Evolutionary conservation across 331 rosid species (phyloP), one percentile per base, ranked within the genome.

Genomic region (Spiraea crenata): DNA sequence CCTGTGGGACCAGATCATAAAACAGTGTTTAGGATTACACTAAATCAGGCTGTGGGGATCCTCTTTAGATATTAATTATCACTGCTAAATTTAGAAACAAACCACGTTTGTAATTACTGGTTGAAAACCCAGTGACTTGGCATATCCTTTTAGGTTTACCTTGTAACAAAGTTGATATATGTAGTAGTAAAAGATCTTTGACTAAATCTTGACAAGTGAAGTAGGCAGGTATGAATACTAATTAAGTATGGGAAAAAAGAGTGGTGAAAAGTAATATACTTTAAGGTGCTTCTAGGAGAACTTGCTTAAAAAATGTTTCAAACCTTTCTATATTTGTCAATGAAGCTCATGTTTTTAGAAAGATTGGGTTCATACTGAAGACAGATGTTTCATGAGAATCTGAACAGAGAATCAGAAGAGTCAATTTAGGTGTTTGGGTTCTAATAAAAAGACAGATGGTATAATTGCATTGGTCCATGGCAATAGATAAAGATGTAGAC

Each of bases 11-110:
- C n/a, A 14, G 37, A 1, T 31, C 38, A 31, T 11, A 57, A 63
- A 73, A 63, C 19, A 41, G 49, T 34, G 59, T 10, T 13, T 5
- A 3, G 4, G 70, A 15, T 70, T 41, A n/a, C 9, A 45, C 20
- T 81, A 37, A 56, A 51, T 59, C 46, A 65, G 72, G 78, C 25
- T 13, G 13, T 4, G 54, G n/a, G 75, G 79, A 67, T 12, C 77
- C 63, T 19, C 7, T 37, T 31, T 12, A 64, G 75, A 84, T 56
- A 42, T 46, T 49, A 25, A 25, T 25, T 25, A 25, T 38, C 51
- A 49, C 57, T 19, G 52, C 82, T 42, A 70, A 58, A 40, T 74
- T 42, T 46, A 65, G 72, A 15, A 59, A 52, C 38, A 38, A 57
- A 31, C 76, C 76, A 56, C 78, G 83, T 70, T 60, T 70, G 8